These are phyloP conservation scores for Apophysomyces variabilis DNA, from an alignment of 371 early-diverging fungal genomes.

Conservation along the genomic window DNA sequence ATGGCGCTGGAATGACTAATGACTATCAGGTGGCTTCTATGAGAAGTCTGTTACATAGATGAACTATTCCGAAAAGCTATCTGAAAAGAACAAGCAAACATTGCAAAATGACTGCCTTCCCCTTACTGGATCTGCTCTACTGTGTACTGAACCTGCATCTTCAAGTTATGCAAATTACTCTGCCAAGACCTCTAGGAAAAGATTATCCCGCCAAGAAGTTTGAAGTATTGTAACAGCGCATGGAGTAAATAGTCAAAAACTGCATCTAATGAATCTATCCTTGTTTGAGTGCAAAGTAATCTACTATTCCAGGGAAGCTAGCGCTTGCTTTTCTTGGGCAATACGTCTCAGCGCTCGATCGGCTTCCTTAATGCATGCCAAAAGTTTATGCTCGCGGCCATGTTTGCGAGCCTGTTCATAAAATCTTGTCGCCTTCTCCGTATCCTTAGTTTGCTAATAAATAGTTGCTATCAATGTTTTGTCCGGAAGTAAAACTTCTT, in stretches of 20 bases:
- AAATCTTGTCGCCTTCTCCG: conserved; percentile 32
- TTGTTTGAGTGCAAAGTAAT: no score
- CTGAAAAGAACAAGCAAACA: no score
- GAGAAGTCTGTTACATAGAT: no score
- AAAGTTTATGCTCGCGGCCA: conserved; percentile 35
- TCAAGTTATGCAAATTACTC: no score
- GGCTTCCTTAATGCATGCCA: conserved; percentile 40
- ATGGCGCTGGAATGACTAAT: background rate
- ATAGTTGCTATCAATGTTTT: background rate
- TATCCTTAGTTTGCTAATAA: conserved; percentile 42
- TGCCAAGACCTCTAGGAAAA: no score
- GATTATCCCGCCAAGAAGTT: no score
- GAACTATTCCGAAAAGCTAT: no score
- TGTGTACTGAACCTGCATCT: no score
- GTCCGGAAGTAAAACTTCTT: background rate
- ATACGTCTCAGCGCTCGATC: conserved; percentile 38
- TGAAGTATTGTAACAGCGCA: no score
- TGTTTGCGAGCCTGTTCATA: conserved; percentile 38
- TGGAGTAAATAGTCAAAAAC: no score
- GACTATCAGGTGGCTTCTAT: background rate
- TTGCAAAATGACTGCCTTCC: no score
- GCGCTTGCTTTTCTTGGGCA: conserved; percentile 24
- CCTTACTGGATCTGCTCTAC: no score
- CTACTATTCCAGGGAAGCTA: background rate
- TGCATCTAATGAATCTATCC: background rate